Conservation (phyloP, 805 yeast genomes). For the Saccharomycopsis schoenii region DNA sequence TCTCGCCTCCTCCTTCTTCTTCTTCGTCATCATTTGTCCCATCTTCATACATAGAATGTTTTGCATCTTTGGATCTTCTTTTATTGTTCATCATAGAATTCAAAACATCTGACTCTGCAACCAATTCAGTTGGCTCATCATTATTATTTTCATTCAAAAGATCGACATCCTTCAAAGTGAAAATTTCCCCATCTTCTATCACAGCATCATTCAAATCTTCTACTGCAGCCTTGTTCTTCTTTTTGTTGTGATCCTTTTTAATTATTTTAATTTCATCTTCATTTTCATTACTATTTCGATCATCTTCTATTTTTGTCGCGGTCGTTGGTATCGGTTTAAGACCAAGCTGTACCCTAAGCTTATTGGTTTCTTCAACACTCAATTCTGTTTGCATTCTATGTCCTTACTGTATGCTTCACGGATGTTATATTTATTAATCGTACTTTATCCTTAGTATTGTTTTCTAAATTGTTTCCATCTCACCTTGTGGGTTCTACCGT, state of each 20-base stretch:
- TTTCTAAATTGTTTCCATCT: too few relatives aligned
- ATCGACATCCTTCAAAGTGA: slow-evolving; percentile 36
- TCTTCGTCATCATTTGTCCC: slow-evolving; percentile 18
- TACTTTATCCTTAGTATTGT: too few relatives aligned
- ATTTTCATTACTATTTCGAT: not conserved
- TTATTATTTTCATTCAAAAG: slow-evolving; percentile 26
- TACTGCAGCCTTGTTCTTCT: not conserved
- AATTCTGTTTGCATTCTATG: slow-evolving; percentile 5
- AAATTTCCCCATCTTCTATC: slow-evolving; percentile 28
- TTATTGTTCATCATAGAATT: slow-evolving; percentile 20
- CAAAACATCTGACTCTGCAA: slow-evolving; percentile 26
- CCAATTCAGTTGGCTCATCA: slow-evolving; percentile 26
- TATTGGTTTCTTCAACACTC: slow-evolving; percentile 40
- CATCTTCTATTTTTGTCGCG: not conserved
- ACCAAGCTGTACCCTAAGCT: slow-evolving; percentile 34
- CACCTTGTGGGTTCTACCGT: not conserved
- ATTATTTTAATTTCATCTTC: not conserved
- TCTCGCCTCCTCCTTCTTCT: slow-evolving; percentile 13
- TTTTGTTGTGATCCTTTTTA: not conserved
- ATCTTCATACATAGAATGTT: slow-evolving; percentile 6
- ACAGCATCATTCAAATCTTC: slow-evolving; percentile 6
- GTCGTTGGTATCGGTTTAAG: slow-evolving; percentile 29
- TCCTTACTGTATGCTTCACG: too few relatives aligned
- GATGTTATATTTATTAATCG: too few relatives aligned
- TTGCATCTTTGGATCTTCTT: slow-evolving; percentile 21